Base-by-base conservation (phyloP, 2,329 filamentous ascomycete species). In the Fusarium zealandicum region DNA sequence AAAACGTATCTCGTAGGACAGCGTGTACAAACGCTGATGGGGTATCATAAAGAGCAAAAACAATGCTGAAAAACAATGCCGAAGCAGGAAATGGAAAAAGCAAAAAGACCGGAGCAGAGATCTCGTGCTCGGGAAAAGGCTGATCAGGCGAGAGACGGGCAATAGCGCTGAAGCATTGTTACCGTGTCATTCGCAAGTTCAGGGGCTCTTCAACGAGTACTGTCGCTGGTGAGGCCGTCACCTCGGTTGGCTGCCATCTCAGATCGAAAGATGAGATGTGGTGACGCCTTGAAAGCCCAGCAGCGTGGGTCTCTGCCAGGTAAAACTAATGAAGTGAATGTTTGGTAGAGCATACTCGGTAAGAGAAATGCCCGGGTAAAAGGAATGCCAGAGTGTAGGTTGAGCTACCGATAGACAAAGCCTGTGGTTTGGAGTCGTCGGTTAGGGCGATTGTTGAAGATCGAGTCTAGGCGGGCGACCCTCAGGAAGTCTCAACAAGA, bases 121-220 rank as follows among this genome's bases (percentile, higher is more conserved):
- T 38, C 22, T 28, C 9, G 46, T 41, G 33, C 43, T 46, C 14
- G 16, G 5, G 33, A 28, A 38, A 22, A 46, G 38, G 44, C 61
- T 57, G 47, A 9, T 1, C 42, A 28, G 27, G 37, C 8, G 35
- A 47, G 25, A 7, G 20, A 27, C 32, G 56, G 48, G 31, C 43
- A 75, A 82, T 82, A 82, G 80, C 80, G 80, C 74, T 77, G 65
- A 71, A 75, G 77, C 80, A 83, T 82, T 83, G 77, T 82, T 77
- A 58, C 51, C 14, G 14, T 17, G 32, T 70, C 67, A 66, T 65
- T 72, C 70, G 22, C 27, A 25, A 55, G 40, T 16, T 39, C 54
- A 54, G 54, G 13, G 9, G 13, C 16, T 31, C 47, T 43, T 43
- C 53, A 36, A 76, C 28, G 61, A 73, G 73, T 76, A 80, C 75